phyloP scores from a whole-genome alignment of 2,329 filamentous ascomycete genomes.

The Aspergillus tubingensis region DNA sequence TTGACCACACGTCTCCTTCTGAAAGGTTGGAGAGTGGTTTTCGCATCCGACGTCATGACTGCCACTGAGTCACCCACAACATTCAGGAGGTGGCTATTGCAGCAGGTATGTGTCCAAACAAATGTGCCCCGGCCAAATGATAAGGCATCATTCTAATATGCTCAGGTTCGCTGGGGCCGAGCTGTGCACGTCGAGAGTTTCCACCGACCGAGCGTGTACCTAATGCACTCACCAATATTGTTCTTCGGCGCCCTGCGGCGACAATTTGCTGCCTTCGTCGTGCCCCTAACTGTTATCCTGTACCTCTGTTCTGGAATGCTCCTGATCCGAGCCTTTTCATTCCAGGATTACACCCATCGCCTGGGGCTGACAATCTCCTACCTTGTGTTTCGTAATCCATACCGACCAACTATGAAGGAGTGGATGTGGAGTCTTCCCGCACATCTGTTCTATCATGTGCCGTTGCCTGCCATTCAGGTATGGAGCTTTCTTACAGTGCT shows the following conservation, averaged over 20 bases:
- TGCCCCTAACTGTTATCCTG: conserved; percentile 29
- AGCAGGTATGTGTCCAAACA: conserved; percentile 24
- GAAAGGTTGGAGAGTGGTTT: conserved; percentile 37
- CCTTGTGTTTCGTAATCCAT: conserved; percentile 32
- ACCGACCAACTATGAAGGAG: conserved; percentile 16
- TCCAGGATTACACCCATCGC: conserved; percentile 31
- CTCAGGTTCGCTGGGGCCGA: conserved; percentile 36
- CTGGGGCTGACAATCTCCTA: conserved; percentile 32
- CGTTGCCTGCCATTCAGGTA: conserved; percentile 37
- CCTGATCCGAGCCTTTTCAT: conserved; percentile 29
- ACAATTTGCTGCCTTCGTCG: conserved; percentile 32
- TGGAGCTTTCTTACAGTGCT: conserved; percentile 39
- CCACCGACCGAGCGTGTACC: conserved; percentile 37
- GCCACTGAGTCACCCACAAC: conserved; percentile 42
- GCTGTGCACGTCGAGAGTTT: conserved; percentile 41
- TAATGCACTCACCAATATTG: conserved; percentile 36
- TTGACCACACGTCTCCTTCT: conserved; percentile 40
- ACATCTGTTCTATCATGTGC: conserved; percentile 38
- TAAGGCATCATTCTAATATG: background rate
- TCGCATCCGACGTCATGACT: conserved; percentile 36
- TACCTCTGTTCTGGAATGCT: conserved; percentile 33
- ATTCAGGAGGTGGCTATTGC: conserved; percentile 37
- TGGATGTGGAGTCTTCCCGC: conserved; percentile 29
- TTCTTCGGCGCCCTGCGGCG: conserved; percentile 37
- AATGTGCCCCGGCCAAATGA: background rate